Conservation (phyloP, 345 rosid species). For the Kernera saxatilis region DNA sequence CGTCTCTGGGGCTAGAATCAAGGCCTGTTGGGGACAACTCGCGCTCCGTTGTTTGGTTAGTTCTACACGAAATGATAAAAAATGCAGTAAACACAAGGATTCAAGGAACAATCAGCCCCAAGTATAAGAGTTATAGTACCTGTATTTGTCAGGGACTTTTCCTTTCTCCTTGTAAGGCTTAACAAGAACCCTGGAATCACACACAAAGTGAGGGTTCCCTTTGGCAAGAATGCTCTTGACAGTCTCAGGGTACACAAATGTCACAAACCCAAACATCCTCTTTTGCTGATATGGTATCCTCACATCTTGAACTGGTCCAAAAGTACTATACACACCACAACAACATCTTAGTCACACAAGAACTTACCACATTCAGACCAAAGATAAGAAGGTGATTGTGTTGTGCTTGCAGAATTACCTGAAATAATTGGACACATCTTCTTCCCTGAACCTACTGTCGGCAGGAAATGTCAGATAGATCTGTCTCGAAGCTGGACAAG, state of each 20-base stretch:
- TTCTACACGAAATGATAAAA: constrained; percentile 6
- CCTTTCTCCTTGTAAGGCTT: constrained; percentile 99
- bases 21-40: constrained; percentile 61
- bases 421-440: constrained; percentile 87
- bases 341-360: constrained; percentile 7
- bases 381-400: background rate
- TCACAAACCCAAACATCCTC: constrained; percentile 95
- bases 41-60: constrained; percentile 24
- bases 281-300: constrained; percentile 94
- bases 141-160: constrained; percentile 82
- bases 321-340: constrained; percentile 40
- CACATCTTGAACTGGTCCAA: constrained; percentile 98
- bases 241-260: constrained; percentile 82
- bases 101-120: background rate
- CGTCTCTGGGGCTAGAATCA: constrained; percentile 63
- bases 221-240: constrained; percentile 85
- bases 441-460: constrained; percentile 88
- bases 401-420: constrained; percentile 37
- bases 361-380: background rate
- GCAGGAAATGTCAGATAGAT: constrained; percentile 96
- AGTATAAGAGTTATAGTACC: constrained; percentile 34
- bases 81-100: background rate
- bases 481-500: constrained; percentile 90
- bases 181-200: constrained; percentile 85
- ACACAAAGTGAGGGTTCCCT: constrained; percentile 92